These are phyloP conservation scores for Periglandula ipomoeae DNA, from an alignment of 2,329 filamentous ascomycete species.

Conservation along the genomic window DNA sequence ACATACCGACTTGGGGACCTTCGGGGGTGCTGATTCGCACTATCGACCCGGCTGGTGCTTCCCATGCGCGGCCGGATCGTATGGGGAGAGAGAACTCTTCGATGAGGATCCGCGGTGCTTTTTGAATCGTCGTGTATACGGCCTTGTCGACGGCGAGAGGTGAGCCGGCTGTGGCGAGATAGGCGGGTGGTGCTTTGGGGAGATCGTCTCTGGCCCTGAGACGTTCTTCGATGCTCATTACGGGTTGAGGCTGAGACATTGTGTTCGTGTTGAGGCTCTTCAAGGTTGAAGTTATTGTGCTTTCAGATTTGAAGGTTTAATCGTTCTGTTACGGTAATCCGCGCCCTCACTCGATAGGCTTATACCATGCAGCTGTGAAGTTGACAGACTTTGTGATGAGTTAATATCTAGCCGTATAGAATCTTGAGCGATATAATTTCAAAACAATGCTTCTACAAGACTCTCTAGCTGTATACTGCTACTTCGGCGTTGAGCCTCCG, in stretches of 20 bases:
- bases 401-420: no score
- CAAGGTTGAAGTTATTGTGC: no score
- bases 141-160: slow-evolving; percentile 33
- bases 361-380: no score
- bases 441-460: no score
- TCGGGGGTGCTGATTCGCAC: slow-evolving; percentile 66
- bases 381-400: no score
- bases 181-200: slow-evolving; percentile 39
- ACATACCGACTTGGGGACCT: slow-evolving; percentile 62
- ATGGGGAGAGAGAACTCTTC: slow-evolving; percentile 58
- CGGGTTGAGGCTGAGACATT: slow-evolving; percentile 9
- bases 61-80: slow-evolving; percentile 65
- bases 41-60: slow-evolving; percentile 57
- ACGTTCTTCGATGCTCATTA: slow-evolving; percentile 22
- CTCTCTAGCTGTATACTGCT: background rate
- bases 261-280: background rate
- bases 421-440: no score
- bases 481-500: background rate
- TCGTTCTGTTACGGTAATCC: no score
- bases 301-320: background rate
- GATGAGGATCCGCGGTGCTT: slow-evolving; percentile 30
- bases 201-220: slow-evolving; percentile 34
- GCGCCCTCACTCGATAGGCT: no score
- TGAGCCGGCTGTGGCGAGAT: slow-evolving; percentile 33
- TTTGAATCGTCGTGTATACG: slow-evolving; percentile 53